phyloP scores from a whole-genome alignment of 331 rosid species.

The Cydonia oblonga region DNA sequence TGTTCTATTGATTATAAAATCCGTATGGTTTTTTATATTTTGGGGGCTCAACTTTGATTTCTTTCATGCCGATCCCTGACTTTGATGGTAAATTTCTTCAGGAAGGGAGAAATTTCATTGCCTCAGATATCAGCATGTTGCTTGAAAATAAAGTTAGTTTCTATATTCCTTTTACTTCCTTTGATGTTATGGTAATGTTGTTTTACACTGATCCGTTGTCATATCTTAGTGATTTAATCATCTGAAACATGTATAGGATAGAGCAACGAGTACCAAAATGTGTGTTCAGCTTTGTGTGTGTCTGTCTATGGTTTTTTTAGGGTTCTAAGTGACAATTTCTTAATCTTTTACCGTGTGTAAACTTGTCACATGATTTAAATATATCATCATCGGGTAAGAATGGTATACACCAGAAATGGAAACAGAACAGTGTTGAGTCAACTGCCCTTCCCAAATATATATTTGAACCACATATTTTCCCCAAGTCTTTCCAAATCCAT shows the following conservation, averaged over 20 bases:
- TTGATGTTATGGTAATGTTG: constrained; percentile 1
- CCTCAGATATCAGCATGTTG: constrained; percentile 84
- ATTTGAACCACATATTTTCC: not conserved
- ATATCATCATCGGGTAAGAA: not conserved
- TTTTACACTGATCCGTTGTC: not conserved
- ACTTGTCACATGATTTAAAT: not conserved
- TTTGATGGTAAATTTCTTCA: constrained; percentile 23
- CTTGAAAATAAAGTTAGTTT: constrained; percentile 72
- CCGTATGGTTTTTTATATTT: not conserved
- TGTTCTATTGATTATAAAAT: not conserved
- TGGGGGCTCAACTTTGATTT: constrained; percentile 4
- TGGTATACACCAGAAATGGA: not conserved
- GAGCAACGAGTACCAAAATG: not conserved
- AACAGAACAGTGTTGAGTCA: not conserved
- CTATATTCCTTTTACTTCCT: constrained; percentile 11
- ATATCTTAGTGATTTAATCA: not conserved
- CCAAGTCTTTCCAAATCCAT: not conserved
- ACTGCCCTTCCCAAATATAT: not conserved
- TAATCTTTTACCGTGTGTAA: not conserved
- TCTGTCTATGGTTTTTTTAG: not conserved
- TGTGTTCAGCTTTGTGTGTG: not conserved
- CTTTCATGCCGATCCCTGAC: constrained; percentile 13
- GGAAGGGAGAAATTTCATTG: constrained; percentile 82
- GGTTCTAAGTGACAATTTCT: not conserved
- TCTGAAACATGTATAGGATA: constrained; percentile 1